phyloP scores from a whole-genome alignment of 306 rosid genomes.

The Ammopiptanthus mongolicus region DNA sequence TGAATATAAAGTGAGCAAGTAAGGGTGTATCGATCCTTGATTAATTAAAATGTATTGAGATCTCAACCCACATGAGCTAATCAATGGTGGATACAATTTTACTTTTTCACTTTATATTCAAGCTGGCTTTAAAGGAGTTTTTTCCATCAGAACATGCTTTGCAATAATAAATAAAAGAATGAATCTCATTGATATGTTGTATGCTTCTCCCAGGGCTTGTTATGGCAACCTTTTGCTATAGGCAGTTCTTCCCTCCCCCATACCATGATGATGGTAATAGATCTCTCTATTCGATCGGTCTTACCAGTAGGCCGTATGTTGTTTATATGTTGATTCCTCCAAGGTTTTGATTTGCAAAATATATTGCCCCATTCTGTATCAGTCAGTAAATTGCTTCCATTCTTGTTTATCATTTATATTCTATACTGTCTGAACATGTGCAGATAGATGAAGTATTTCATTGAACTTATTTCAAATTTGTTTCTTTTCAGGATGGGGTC shows the following conservation, averaged over 20 bases:
- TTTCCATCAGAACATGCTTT: too few relatives aligned
- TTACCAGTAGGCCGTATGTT: neutral
- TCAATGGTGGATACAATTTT: too few relatives aligned
- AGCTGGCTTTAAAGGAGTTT: too few relatives aligned
- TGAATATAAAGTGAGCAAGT: too few relatives aligned
- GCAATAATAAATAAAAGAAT: neutral
- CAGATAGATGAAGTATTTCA: neutral
- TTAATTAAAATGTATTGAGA: too few relatives aligned
- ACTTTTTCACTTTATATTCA: too few relatives aligned
- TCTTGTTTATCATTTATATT: neutral
- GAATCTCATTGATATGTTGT: neutral
- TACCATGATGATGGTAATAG: constrained; percentile 51
- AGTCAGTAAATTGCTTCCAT: neutral
- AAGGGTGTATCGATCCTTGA: too few relatives aligned
- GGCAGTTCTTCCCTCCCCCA: constrained; percentile 83
- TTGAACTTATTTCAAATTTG: neutral
- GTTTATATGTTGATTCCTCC: constrained; percentile 10
- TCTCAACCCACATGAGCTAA: too few relatives aligned
- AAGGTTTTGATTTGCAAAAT: neutral
- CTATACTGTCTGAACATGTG: neutral
- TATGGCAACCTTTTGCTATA: constrained; percentile 72
- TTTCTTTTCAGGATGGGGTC: constrained; percentile 75
- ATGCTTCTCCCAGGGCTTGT: constrained; percentile 55
- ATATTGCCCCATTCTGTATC: too few relatives aligned
- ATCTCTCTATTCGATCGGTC: neutral